Conservation (phyloP, 2,329 filamentous ascomycete species). For the Botryosphaeria dothidea region DNA sequence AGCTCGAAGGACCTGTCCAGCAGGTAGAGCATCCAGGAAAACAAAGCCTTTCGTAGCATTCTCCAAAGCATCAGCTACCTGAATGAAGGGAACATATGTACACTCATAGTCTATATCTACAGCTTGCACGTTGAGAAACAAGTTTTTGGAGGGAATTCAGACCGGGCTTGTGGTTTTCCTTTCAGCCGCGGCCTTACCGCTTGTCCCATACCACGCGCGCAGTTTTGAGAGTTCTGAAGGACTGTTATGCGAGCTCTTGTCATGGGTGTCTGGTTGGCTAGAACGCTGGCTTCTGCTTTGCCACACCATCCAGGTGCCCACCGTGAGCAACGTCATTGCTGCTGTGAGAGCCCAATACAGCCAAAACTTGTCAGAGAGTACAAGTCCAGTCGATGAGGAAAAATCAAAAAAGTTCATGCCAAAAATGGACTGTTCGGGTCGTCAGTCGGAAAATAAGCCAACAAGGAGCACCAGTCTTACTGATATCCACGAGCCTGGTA, state of each 20-base stretch:
- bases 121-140: no score
- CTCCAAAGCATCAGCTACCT: no score
- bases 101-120: no score
- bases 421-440: background rate
- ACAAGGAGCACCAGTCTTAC: background rate
- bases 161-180: no score
- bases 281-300: background rate
- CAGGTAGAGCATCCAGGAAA: no score
- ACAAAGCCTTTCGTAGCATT: no score
- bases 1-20: no score
- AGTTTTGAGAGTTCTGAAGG: background rate
- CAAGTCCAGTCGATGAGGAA: background rate
- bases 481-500: background rate
- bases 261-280: background rate
- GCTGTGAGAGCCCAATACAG: background rate
- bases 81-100: no score
- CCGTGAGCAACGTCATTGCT: background rate
- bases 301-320: conserved; percentile 6
- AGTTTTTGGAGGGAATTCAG: no score
- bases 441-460: background rate
- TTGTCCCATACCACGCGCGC: background rate
- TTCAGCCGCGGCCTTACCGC: no score
- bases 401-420: conserved; percentile 15
- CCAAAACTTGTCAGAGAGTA: background rate
- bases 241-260: background rate